Base-by-base conservation (phyloP, 2,329 filamentous ascomycete genomes). In the Fusarium avenaceum region DNA sequence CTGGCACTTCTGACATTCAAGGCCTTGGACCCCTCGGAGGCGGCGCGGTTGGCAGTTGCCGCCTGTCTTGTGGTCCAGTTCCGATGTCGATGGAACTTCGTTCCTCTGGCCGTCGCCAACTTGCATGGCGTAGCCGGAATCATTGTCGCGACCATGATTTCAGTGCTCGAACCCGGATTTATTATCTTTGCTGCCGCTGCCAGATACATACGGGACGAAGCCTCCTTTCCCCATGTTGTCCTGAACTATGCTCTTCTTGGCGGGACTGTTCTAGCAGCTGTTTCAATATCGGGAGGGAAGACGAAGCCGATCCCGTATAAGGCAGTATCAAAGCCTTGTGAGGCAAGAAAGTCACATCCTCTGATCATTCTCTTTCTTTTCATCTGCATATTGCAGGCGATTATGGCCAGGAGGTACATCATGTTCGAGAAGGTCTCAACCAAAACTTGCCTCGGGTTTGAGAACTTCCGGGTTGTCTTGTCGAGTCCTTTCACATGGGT, bases 401-500 rank as follows among this genome's bases (percentile, higher is more conserved):
- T 63, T n/a, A n/a, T 70, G 20, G 35, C 51, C 19, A 33, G 33
- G n/a, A 57, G 63, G 35, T 65, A 72, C 10, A 10, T 61, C 3
- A 64, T 60, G 15, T 63, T 63, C 15, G 60, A 61, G 11, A 20
- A 39, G 9, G 20, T 30, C 10, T 15, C n/a, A 9, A 15, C 44
- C 3, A 58, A 67, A 19, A 39, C 56, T 17, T 63, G 58, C 9
- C 32, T 62, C 30, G 70, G 68, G 3, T 74, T 73, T 49, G 47
- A 50, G 24, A 74, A 74, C 45, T 72, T 74, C 22, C 35, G 55
- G 3, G 42, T 42, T 11, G 50, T 70, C 3, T 35, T 74, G 4
- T 69, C 61, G 4, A 61, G 64, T 32, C 62, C 60, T 14, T 48
- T 54, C 15, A 69, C 55, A 17, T 74, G 72, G 72, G 46, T 48